Percentiles rank a stretch among this genome's conserved stretches.
phyloP scores from a whole-genome alignment of 164 flowering plant genomes.

The Dillenia turbinata region DNA sequence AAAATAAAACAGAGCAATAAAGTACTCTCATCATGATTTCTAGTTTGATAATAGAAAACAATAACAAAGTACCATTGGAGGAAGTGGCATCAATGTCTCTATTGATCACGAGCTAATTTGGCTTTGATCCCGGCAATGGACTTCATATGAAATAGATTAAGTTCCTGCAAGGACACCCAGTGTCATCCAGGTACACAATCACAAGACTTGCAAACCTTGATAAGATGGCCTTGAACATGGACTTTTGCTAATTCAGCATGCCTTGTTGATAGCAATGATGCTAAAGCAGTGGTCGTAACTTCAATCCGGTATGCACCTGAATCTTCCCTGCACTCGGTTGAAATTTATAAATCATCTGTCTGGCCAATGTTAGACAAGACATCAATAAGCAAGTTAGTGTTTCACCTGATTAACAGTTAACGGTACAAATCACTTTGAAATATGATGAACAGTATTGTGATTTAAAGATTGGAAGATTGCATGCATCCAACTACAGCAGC shows the following conservation, averaged over 20 bases:
- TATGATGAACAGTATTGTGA: not conserved
- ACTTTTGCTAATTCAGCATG: constrained; percentile 62
- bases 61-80: constrained; percentile 60
- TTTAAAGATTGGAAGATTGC: constrained; percentile 63
- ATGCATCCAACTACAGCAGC: constrained; percentile 86
- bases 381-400: too few species aligned
- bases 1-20: too few species aligned
- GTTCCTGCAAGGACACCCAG: not conserved
- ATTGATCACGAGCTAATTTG: constrained; percentile 74
- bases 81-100: constrained; percentile 86
- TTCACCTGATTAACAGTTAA: too few species aligned
- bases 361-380: too few species aligned
- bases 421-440: too few species aligned
- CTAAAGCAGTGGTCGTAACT: constrained; percentile 90
- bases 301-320: constrained; percentile 85
- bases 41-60: too few species aligned
- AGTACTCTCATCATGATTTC: too few species aligned
- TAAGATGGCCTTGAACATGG: constrained; percentile 69
- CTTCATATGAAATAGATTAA: constrained; percentile 32
- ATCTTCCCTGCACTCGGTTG: constrained; percentile 60
- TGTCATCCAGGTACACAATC: not conserved
- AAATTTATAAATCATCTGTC: not conserved
- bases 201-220: constrained; percentile 49
- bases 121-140: constrained; percentile 53
- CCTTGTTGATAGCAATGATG: constrained; percentile 64